Conservation (phyloP, 2,329 filamentous ascomycete genomes). For the Neofusicoccum cordaticola region DNA sequence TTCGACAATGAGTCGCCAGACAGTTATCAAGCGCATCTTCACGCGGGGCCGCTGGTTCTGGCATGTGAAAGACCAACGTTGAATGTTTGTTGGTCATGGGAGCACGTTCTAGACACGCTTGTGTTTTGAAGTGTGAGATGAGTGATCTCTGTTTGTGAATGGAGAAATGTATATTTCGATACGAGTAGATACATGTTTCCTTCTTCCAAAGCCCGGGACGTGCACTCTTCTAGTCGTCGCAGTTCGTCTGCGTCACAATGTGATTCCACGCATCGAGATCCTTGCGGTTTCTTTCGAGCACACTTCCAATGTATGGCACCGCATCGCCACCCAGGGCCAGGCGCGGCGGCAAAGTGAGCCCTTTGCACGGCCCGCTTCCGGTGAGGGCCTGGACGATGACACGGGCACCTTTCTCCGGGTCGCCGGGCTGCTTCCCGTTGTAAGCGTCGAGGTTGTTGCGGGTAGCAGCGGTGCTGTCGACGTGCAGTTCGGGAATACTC, state of each 20-base stretch:
- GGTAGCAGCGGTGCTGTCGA: conserved; percentile 38
- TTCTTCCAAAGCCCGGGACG: no score
- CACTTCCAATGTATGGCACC: not conserved
- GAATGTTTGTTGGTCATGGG: no score
- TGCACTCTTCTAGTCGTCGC: no score
- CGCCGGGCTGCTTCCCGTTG: conserved; percentile 48
- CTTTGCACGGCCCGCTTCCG: conserved; percentile 44
- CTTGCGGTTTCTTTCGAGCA: not conserved
- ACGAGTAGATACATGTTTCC: no score
- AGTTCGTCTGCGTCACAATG: conserved; percentile 19
- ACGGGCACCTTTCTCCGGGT: conserved; percentile 53
- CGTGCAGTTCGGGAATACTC: conserved; percentile 28
- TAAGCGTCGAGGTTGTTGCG: not conserved
- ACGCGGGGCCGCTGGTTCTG: no score
- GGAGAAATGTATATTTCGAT: no score
- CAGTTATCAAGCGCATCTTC: no score
- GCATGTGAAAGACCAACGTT: no score
- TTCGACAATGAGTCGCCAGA: no score
- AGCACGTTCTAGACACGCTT: no score
- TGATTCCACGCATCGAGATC: not conserved
- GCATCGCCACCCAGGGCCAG: not conserved
- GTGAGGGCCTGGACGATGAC: conserved; percentile 58
- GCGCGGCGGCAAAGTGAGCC: not conserved
- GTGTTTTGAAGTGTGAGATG: no score
- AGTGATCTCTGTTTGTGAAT: no score